These are phyloP conservation scores for Metroxylon sagu DNA, from an alignment of 176 grass and related monocot genomes.

Conservation along the genomic window DNA sequence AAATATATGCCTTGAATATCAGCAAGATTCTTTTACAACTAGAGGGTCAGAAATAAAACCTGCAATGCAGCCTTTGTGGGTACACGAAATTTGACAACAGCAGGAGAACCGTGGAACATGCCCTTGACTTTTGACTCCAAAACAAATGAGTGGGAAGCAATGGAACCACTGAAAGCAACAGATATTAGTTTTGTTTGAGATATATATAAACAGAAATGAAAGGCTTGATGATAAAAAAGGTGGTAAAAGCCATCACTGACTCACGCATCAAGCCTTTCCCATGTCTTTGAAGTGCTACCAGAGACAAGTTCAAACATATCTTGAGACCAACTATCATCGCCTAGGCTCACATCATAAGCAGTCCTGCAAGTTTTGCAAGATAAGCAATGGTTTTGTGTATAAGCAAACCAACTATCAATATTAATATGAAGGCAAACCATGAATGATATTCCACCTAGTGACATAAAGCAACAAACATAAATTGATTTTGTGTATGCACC, in stretches of 20 bases:
- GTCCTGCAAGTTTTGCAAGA: constrained; percentile 39
- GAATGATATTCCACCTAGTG: too few species aligned
- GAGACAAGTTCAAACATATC: constrained; percentile 71
- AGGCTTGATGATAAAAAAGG: too few species aligned
- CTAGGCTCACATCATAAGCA: constrained; percentile 90
- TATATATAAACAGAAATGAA: background rate
- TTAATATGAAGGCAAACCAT: too few species aligned
- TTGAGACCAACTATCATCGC: constrained; percentile 80
- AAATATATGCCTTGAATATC: background rate
- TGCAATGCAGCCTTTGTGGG: constrained; percentile 88
- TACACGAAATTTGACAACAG: constrained; percentile 73
- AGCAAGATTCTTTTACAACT: background rate
- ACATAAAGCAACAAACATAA: too few species aligned
- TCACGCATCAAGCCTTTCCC: constrained; percentile 93
- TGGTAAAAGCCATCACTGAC: constrained; percentile 11
- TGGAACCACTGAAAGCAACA: constrained; percentile 46
- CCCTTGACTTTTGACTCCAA: constrained; percentile 80
- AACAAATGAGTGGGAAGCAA: constrained; percentile 68
- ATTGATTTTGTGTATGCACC: too few species aligned
- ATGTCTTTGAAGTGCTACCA: constrained; percentile 64
- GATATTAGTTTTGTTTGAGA: constrained; percentile 5
- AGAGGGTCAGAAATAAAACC: constrained; percentile 24
- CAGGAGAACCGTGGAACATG: constrained; percentile 63
- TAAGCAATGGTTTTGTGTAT: too few species aligned
- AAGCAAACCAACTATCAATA: too few species aligned